Percentiles rank a stretch among this genome's conserved stretches.
These are phyloP conservation scores for Boletus reticulatus DNA, from an alignment of 768 basidiomycete species.

Conservation along the genomic window DNA sequence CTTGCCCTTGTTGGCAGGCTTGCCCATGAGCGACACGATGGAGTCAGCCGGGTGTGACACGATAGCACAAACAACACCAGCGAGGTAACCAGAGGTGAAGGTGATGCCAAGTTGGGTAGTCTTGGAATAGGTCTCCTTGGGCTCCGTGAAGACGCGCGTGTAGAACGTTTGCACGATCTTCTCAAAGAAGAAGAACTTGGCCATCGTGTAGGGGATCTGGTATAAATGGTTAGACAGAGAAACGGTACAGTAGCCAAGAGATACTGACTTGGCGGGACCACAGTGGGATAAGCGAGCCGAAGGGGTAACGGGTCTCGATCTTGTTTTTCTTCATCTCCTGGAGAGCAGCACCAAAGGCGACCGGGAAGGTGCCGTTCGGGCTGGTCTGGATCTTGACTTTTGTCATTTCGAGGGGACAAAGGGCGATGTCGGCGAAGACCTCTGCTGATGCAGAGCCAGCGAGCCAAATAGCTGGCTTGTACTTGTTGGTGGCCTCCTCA, in stretches of 20 bases:
- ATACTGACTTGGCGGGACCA: slow-evolving; percentile 77
- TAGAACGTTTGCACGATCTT: slow-evolving; percentile 86
- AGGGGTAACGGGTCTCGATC: slow-evolving; percentile 77
- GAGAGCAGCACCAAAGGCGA: slow-evolving; percentile 67
- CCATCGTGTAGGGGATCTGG: slow-evolving; percentile 97
- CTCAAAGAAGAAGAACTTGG: slow-evolving; percentile 97
- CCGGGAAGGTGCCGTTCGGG: slow-evolving; percentile 73
- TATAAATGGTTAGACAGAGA: not conserved
- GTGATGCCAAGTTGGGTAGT: slow-evolving; percentile 86
- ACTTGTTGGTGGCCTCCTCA: slow-evolving; percentile 46
- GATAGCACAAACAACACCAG: slow-evolving; percentile 93
- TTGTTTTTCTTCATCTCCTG: slow-evolving; percentile 65
- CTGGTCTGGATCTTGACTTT: slow-evolving; percentile 91
- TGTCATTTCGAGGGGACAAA: slow-evolving; percentile 93
- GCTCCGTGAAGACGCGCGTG: slow-evolving; percentile 78
- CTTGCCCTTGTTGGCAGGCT: slow-evolving; percentile 84
- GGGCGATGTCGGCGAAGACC: slow-evolving; percentile 93
- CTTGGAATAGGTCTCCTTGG: slow-evolving; percentile 78
- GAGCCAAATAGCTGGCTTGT: slow-evolving; percentile 21
- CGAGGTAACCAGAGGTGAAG: slow-evolving; percentile 88
- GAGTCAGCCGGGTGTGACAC: slow-evolving; percentile 98
- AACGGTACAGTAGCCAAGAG: not conserved
- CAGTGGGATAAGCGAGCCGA: slow-evolving; percentile 80
- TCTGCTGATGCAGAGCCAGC: slow-evolving; percentile 85
- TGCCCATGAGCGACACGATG: slow-evolving; percentile 90